Percentiles rank a stretch among this genome's conserved stretches.
These are phyloP conservation scores for Tolypocladium inflatum DNA, from an alignment of 2,329 filamentous ascomycete species.

Conservation along the genomic window DNA sequence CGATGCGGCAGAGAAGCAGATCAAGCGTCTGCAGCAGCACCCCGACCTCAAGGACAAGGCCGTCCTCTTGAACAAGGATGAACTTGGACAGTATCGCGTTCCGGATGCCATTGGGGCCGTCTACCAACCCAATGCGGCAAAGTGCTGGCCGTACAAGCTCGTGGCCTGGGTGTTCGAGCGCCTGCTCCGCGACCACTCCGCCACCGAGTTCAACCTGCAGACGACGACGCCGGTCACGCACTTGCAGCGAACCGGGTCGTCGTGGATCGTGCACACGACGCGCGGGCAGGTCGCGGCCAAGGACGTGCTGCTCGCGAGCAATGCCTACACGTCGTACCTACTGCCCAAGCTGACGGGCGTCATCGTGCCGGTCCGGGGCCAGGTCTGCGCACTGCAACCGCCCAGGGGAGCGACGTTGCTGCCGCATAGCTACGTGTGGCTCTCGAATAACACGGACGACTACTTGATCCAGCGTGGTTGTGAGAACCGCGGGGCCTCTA, in stretches of 20 bases:
- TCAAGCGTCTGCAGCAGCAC: constrained; percentile 39
- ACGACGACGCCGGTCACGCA: constrained; percentile 58
- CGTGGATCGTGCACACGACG: constrained; percentile 56
- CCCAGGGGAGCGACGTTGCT: constrained; percentile 32
- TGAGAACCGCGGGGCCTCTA: constrained; percentile 28
- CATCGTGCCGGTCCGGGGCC: constrained; percentile 68
- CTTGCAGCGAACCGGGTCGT: constrained; percentile 26
- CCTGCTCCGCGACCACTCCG: constrained; percentile 31
- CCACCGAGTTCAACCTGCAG: constrained; percentile 57
- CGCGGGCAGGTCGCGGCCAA: constrained; percentile 57
- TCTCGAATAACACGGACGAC: constrained; percentile 49
- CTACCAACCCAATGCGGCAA: constrained; percentile 54
- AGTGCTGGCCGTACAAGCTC: constrained; percentile 78
- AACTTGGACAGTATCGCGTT: constrained; percentile 43
- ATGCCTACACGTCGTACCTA: constrained; percentile 73
- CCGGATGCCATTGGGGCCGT: constrained; percentile 53
- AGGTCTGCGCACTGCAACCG: constrained; percentile 58
- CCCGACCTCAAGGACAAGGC: constrained; percentile 47
- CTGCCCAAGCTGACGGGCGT: constrained; percentile 59
- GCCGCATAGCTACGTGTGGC: constrained; percentile 54
- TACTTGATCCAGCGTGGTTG: constrained; percentile 56
- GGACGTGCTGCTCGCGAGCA: constrained; percentile 68
- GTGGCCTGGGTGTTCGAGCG: constrained; percentile 61
- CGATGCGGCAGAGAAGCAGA: constrained; percentile 36
- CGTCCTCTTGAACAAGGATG: constrained; percentile 23